Conservation (phyloP, 1,284 basidiomycete genomes). For the Neonothopanus nambi region DNA sequence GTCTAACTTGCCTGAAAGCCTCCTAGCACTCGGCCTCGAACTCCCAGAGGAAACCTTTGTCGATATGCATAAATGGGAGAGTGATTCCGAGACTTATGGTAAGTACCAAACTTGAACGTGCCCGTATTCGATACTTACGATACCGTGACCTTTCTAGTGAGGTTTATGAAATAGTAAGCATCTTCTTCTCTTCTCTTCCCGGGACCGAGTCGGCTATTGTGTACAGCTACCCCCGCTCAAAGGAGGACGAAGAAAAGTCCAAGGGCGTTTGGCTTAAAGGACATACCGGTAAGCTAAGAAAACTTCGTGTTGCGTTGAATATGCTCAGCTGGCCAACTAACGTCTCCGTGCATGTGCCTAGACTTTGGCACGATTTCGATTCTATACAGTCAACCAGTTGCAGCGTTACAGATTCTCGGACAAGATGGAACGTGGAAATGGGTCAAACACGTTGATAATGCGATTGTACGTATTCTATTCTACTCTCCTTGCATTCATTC, state of each 20-base stretch:
- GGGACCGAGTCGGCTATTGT: not conserved
- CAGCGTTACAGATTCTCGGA: constrained; percentile 13
- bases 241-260: constrained; percentile 48
- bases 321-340: too few relatives aligned
- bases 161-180: constrained; percentile 59
- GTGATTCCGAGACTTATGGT: constrained; percentile 48
- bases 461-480: constrained; percentile 13
- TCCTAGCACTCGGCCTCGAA: constrained; percentile 59
- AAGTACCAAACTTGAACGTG: too few relatives aligned
- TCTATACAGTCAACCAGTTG: constrained; percentile 31
- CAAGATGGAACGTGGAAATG: constrained; percentile 15
- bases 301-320: too few relatives aligned
- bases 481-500: too few relatives aligned
- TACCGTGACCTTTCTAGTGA: too few relatives aligned
- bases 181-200: not conserved
- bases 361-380: constrained; percentile 60
- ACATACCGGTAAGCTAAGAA: constrained; percentile 29
- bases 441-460: constrained; percentile 17
- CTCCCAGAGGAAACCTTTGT: constrained; percentile 58
- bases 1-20: constrained; percentile 42
- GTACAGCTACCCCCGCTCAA: constrained; percentile 40
- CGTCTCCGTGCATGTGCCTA: too few relatives aligned
- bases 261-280: constrained; percentile 51
- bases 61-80: constrained; percentile 49
- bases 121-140: too few relatives aligned